Evolutionary conservation across 2,329 filamentous ascomycete species (phyloP).

Genomic region (Aspergillus pseudonomiae): DNA sequence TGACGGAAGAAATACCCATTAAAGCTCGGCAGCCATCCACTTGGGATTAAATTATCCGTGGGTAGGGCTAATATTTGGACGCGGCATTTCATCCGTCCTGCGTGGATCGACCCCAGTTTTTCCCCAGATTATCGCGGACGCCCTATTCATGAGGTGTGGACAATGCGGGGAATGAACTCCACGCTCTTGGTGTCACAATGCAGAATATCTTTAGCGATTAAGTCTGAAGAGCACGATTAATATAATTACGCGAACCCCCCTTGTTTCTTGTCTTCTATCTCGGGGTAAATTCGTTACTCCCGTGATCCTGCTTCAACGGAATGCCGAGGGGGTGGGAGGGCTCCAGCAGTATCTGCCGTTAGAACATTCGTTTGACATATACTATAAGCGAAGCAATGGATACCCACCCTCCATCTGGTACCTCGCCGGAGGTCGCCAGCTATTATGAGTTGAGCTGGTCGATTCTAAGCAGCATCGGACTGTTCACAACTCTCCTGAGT

Average conservation of each 20-base stretch:
- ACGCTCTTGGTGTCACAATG: not conserved
- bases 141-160: not conserved
- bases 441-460: slow-evolving; percentile 18
- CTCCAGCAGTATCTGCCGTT: not conserved
- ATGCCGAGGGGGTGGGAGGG: not conserved
- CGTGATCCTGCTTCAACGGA: not conserved
- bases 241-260: not conserved
- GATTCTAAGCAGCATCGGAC: slow-evolving; percentile 18
- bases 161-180: not conserved
- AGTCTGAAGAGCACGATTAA: not conserved
- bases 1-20: not conserved
- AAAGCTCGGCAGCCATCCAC: not conserved
- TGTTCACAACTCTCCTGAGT: slow-evolving; percentile 11
- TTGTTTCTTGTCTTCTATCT: not conserved
- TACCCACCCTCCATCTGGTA: not conserved
- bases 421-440: not conserved
- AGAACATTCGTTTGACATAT: not conserved
- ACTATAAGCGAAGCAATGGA: not conserved
- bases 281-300: not conserved
- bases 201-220: not conserved
- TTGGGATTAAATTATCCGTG: not conserved
- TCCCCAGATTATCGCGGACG: slow-evolving; percentile 3
- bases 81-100: not conserved
- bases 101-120: not conserved
- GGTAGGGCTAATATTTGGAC: not conserved